phyloP scores from a whole-genome alignment of 305 asterid genomes.

The Ilex paraguariensis region DNA sequence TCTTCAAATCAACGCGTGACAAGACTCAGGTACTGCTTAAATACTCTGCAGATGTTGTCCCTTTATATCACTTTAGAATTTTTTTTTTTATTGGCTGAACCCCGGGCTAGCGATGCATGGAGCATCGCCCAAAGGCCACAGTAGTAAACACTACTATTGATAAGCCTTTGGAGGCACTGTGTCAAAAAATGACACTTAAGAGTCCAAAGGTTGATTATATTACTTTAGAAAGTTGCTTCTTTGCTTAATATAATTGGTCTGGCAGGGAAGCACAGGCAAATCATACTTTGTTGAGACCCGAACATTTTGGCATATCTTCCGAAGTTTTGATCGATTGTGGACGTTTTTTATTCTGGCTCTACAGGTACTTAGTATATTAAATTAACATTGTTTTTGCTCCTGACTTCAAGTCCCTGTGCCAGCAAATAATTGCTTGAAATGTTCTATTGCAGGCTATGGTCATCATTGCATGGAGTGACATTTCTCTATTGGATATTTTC shows the following conservation, averaged over 20 bases:
- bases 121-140: no score
- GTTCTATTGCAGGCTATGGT: constrained; percentile 62
- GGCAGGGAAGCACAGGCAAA: constrained; percentile 86
- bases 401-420: constrained; percentile 21
- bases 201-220: no score
- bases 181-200: no score
- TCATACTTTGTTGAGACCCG: constrained; percentile 95
- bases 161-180: no score
- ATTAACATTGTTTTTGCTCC: constrained; percentile 9
- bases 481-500: constrained; percentile 59
- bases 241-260: constrained; percentile 27
- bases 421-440: constrained; percentile 15
- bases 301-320: constrained; percentile 92
- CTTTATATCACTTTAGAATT: constrained; percentile 8
- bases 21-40: constrained; percentile 40
- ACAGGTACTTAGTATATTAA: constrained; percentile 46
- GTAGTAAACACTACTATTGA: no score
- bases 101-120: no score
- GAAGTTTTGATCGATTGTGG: constrained; percentile 98
- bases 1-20: constrained; percentile 74
- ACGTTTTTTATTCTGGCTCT: constrained; percentile 77
- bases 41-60: constrained; percentile 13
- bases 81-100: constrained; percentile 8
- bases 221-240: neutral
- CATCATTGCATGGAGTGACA: constrained; percentile 76